A percentile compares a stretch with the other conserved stretches of the same genome.
Conservation (phyloP, 768 basidiomycete species). For the Lactifluus echinatus region DNA sequence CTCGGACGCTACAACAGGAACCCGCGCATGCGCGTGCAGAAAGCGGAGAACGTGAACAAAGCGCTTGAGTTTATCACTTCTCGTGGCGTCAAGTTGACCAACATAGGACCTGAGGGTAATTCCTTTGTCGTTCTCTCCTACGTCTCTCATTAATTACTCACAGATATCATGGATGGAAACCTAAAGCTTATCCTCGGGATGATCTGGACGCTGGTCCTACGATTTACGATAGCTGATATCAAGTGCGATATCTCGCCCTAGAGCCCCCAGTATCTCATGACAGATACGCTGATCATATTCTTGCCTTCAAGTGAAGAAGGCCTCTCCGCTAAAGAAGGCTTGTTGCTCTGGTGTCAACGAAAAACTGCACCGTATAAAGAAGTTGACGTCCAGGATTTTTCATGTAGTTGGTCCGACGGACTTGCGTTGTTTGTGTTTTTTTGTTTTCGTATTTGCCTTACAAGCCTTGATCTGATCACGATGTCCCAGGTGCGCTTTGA, state of each 20-base stretch:
- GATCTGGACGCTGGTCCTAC: conserved; percentile 97
- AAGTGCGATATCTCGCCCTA: conserved; percentile 45
- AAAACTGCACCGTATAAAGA: conserved; percentile 89
- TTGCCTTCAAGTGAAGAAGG: conserved; percentile 77
- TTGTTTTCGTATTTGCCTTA: neutral
- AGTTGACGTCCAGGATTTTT: conserved; percentile 91
- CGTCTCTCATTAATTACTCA: conserved; percentile 1
- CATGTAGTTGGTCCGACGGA: conserved; percentile 88
- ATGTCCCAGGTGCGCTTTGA: conserved; percentile 79
- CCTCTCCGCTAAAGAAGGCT: conserved; percentile 95
- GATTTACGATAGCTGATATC: conserved; percentile 98
- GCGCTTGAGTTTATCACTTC: conserved; percentile 93
- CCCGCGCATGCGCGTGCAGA: conserved; percentile 89
- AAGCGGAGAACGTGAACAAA: conserved; percentile 96
- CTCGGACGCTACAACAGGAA: conserved; percentile 89
- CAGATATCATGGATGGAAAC: conserved; percentile 98
- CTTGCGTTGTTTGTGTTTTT: conserved; percentile 77
- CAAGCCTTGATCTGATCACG: conserved; percentile 8
- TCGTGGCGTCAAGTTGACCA: conserved; percentile 90
- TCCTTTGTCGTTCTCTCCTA: neutral
- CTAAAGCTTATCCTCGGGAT: conserved; percentile 96
- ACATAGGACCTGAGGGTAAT: conserved; percentile 91
- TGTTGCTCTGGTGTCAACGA: conserved; percentile 96
- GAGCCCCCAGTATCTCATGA: neutral
- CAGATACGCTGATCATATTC: neutral